Percentiles rank a stretch among this genome's conserved stretches.
Conservation (phyloP, 495 filamentous ascomycete genomes). For the Penicillium ucsense region DNA sequence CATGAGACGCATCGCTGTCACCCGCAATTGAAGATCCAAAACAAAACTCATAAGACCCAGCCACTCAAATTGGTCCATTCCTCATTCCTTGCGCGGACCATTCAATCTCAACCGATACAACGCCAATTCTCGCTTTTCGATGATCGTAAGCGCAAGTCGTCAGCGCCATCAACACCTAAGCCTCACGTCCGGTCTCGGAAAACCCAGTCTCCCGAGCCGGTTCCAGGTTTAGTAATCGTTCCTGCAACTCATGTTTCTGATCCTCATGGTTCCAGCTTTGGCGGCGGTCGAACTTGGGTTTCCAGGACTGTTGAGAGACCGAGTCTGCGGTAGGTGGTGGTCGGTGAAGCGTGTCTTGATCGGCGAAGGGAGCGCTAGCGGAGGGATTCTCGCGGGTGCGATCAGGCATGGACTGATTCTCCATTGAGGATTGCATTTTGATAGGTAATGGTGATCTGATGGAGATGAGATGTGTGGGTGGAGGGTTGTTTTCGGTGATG, state of each 20-base stretch:
- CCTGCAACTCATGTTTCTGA: slow-evolving; percentile 25
- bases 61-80: too few species aligned
- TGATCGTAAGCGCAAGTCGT: background rate
- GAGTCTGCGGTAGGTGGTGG: background rate
- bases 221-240: slow-evolving; percentile 17
- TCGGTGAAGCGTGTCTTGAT: background rate
- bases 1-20: too few species aligned
- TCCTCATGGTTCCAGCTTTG: slow-evolving; percentile 31
- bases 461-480: too few species aligned
- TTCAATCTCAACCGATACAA: too few species aligned
- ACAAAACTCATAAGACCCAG: too few species aligned
- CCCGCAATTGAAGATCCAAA: too few species aligned
- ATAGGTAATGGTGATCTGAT: background rate
- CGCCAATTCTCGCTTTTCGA: too few species aligned
- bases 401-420: slow-evolving; percentile 3
- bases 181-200: slow-evolving; percentile 11
- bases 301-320: slow-evolving; percentile 13
- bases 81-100: too few species aligned
- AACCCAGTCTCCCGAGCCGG: slow-evolving; percentile 22
- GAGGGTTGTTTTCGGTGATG: too few species aligned
- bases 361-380: background rate
- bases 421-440: slow-evolving; percentile 6
- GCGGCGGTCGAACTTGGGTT: slow-evolving; percentile 16
- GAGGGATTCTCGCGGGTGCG: background rate
- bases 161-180: background rate